phyloP scores from a whole-genome alignment of 139 green algal genomes.

The Penium margaritaceum region DNA sequence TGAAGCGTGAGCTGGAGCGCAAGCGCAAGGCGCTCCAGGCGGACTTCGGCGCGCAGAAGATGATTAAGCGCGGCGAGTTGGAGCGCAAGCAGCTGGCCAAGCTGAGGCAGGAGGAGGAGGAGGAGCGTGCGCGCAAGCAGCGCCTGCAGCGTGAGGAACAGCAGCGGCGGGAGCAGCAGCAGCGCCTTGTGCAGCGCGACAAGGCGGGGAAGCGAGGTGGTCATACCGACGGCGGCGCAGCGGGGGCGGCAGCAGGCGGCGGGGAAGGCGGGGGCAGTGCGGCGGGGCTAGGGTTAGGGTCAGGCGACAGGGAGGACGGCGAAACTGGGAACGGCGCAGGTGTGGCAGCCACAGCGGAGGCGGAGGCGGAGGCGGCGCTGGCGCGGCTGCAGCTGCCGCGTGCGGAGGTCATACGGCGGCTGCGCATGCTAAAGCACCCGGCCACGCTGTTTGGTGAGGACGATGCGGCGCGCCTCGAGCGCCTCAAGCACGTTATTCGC shows the following conservation, averaged over 20 bases:
- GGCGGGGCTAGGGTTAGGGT: no score
- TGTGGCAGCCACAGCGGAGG: neutral
- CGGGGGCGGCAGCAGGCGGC: neutral
- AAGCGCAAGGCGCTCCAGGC: constrained; percentile 27
- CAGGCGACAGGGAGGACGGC: no score
- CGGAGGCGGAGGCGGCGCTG: constrained; percentile 12
- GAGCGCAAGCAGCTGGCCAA: constrained; percentile 28
- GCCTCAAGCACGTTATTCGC: constrained; percentile 32
- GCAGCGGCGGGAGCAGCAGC: no score
- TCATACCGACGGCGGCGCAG: no score
- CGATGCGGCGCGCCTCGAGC: constrained; percentile 17
- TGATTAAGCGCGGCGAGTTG: constrained; percentile 23
- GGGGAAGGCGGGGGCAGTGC: neutral
- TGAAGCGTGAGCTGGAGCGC: constrained; percentile 35
- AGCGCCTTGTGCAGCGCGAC: no score
- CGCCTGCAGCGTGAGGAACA: no score
- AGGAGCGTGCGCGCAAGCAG: constrained; percentile 20
- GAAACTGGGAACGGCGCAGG: neutral
- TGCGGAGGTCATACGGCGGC: constrained; percentile 73
- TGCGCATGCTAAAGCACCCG: constrained; percentile 75
- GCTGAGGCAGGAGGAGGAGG: constrained; percentile 31
- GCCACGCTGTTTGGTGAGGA: constrained; percentile 87
- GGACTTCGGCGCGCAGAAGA: constrained; percentile 32
- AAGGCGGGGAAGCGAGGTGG: neutral
- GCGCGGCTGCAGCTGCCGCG: constrained; percentile 46